Percentiles rank a stretch among this genome's conserved stretches.
These are phyloP conservation scores for Nicotiana tabacum DNA, from an alignment of 257 asterid genomes.

Conservation along the genomic window DNA sequence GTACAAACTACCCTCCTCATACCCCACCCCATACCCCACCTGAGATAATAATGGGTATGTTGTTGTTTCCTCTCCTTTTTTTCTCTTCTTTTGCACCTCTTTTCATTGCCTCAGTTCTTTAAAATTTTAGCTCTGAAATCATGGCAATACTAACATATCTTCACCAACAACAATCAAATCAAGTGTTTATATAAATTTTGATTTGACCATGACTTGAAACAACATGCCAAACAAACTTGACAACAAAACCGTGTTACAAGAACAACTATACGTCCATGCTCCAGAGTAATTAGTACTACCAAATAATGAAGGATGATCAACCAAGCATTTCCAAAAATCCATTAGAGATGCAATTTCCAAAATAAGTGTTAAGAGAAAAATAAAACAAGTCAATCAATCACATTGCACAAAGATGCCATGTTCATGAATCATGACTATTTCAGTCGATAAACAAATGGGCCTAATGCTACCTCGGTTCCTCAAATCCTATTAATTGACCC, in stretches of 20 bases:
- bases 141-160: not conserved
- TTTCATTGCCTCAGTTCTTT: not conserved
- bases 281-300: not conserved
- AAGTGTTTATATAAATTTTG: not conserved
- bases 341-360: not conserved
- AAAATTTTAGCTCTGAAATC: not conserved
- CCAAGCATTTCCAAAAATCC: not conserved
- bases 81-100: not conserved
- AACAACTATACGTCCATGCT: not conserved
- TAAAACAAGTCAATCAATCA: not conserved
- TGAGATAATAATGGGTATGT: too few relatives aligned
- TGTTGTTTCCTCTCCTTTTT: not conserved
- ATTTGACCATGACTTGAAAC: not conserved
- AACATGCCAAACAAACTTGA: not conserved
- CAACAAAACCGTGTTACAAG: not conserved
- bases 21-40: too few relatives aligned
- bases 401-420: not conserved
- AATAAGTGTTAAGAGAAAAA: not conserved
- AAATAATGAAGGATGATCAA: not conserved
- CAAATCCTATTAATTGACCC: not conserved
- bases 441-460: not conserved
- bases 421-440: not conserved
- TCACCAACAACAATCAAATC: not conserved
- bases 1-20: too few relatives aligned
- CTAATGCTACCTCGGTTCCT: not conserved